A percentile compares a stretch with the other conserved stretches of the same genome.
phyloP scores from a whole-genome alignment of 306 rosid genomes.

The Pyrus communis region DNA sequence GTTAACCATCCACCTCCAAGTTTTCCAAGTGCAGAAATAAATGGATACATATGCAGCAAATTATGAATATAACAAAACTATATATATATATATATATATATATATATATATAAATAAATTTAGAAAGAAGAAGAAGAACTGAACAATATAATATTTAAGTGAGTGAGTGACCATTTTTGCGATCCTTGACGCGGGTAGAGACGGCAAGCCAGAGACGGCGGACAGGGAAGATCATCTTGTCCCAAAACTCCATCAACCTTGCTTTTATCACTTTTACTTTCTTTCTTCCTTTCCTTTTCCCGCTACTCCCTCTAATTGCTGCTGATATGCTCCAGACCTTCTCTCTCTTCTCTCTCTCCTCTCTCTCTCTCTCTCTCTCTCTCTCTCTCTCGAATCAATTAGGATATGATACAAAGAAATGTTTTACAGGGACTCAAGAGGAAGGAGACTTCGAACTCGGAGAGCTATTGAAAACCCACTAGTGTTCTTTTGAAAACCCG shows the following conservation, averaged over 20 bases:
- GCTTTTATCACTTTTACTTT: conserved; percentile 22
- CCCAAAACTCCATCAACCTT: conserved; percentile 52
- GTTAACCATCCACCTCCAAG: background rate
- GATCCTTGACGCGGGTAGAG: conserved; percentile 55
- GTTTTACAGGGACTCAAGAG: background rate
- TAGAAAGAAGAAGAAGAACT: no score
- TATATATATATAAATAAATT: background rate
- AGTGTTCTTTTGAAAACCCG: no score
- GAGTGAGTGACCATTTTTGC: conserved; percentile 38
- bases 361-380: background rate
- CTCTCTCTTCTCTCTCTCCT: background rate
- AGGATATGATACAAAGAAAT: background rate
- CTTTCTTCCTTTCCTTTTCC: conserved; percentile 23
- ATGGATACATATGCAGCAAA: background rate
- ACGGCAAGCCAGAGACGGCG: conserved; percentile 65
- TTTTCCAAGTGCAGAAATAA: background rate
- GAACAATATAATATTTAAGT: background rate
- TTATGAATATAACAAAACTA: background rate
- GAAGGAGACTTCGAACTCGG: background rate
- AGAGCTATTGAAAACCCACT: background rate
- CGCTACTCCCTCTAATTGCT: conserved; percentile 17
- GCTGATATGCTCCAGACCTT: conserved; percentile 34
- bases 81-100: background rate
- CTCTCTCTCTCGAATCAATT: background rate
- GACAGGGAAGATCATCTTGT: conserved; percentile 62